Evolutionary conservation across 192 early-diverging fungal genomes (phyloP), one percentile per base, ranked within the genome.

Genomic region (Backusella westeae): DNA sequence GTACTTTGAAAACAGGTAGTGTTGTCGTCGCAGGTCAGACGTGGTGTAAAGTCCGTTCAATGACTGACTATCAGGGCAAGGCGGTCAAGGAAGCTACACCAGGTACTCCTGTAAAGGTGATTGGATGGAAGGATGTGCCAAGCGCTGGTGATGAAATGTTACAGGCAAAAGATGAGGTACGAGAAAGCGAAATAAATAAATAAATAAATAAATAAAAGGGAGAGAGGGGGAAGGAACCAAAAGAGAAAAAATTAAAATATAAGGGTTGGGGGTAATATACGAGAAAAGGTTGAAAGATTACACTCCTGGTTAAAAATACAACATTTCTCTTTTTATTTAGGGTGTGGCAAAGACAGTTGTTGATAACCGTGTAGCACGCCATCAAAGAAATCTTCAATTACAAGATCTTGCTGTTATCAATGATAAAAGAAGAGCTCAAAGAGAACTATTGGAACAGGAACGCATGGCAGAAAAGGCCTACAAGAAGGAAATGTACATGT

Each of bases 111-210:
- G 95, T 97, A 53, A 89, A 93, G 76, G 87, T 97, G 14, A 92
- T 89, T 78, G 97, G 97, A 4, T 99, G 97, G 97, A 95, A 95
- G 75, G 94, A 94, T 10, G 84, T 97, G 34, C 97, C 97, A 7
- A 83, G 86, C 42, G 95, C 97, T 17, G 97, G 97, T 32, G 96
- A 99, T 75, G 86, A 91, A 78, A 95, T 93, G 19, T 77, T 99
- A 29, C 91, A 94, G 56, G 93, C 93, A 3, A 86, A 86, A 41
- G 85, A 81, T 26, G 92, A 91, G 82, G 87, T 86, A 82, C 6
- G 46, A 49, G n/a, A n/a, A 49, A 49, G 32, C 32, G 32, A 32
- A 32, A 32, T 32, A 32, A 17, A 44, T 15, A 14, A 17, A 44
- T 3, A 10, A 15, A 3, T n/a, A n/a, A n/a, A 26, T 26, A 26